Percentiles rank a stretch among this genome's conserved stretches.
Conservation (phyloP, 805 yeast species). For the Ogataea haglerorum region DNA sequence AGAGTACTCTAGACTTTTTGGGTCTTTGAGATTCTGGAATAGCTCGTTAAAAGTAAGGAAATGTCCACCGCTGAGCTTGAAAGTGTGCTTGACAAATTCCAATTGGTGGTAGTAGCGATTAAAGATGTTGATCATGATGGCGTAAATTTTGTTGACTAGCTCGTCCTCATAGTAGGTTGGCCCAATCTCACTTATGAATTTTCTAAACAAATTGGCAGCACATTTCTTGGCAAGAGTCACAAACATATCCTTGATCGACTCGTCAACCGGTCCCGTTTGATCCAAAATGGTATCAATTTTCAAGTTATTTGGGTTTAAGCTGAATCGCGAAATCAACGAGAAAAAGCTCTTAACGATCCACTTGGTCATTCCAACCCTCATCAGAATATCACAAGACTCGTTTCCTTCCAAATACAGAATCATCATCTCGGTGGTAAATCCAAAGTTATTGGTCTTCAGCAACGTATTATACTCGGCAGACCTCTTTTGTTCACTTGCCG, state of each 20-base stretch:
- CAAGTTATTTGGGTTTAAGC: constrained; percentile 16
- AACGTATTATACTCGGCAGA: constrained; percentile 23
- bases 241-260: constrained; percentile 8
- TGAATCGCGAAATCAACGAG: constrained; percentile 23
- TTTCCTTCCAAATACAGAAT: constrained; percentile 42
- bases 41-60: constrained; percentile 25
- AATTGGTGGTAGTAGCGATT: constrained; percentile 33
- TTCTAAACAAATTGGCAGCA: constrained; percentile 17
- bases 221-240: constrained; percentile 11
- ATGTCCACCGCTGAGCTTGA: constrained; percentile 26
- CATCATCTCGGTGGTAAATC: constrained; percentile 39
- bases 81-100: constrained; percentile 28
- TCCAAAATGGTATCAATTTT: constrained; percentile 21
- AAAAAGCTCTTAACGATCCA: constrained; percentile 18
- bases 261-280: constrained; percentile 3
- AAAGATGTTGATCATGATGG: constrained; percentile 33
- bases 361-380: constrained; percentile 25
- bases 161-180: constrained; percentile 31
- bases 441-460: constrained; percentile 31
- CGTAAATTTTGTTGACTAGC: constrained; percentile 38
- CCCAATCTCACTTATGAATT: constrained; percentile 27
- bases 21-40: constrained; percentile 11
- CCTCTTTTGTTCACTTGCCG: constrained; percentile 10
- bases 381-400: constrained; percentile 39
- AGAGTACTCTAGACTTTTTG: constrained; percentile 17